Evolutionary conservation across 2,329 filamentous ascomycete species (phyloP), one percentile per base, ranked within the genome.

Genomic region (Colletotrichum sp.): DNA sequence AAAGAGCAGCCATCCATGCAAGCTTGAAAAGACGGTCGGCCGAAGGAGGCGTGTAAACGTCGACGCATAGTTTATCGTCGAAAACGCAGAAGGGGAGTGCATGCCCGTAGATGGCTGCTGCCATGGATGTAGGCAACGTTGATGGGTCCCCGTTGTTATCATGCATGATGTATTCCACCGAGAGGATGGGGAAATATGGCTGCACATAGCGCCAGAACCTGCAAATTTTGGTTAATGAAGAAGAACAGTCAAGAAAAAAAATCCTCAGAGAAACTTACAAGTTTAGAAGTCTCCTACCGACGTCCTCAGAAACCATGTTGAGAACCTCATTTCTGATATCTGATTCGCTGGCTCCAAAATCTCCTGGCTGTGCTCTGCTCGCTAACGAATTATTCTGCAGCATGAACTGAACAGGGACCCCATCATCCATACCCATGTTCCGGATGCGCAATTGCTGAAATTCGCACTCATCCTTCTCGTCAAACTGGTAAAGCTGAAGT

Each of bases 131-230:
- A 5, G 72, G 68, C 6, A 75, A 30, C 5, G 52, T 10, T n/a
- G 67, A 72, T 24, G 68, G 72, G 9, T 66, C 30, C 3, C 61
- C 36, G 52, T 61, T 38, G 5, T 30, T 24, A 8, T 55, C 28
- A 3, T 16, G 15, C 3, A 43, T 16, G 6, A 61, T 63, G 30
- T 43, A 26, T 26, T 75, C 68, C 13, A 48, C 36, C 2, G 72
- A 75, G 3, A 75, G 32, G 7, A 72, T n/a, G 1, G 72, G 72
- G 10, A 75, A 75, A 26, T 75, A 75, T 6, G 72, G 72, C 24
- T 75, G 72, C 1, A 75, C 36, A 10, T 72, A 75, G 12, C 38
- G 63, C 72, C 72, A 75, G n/a, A 75, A 75, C 21, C 72, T 48
- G 4, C 4, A 6, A 6, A 8, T 24, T 52, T 24, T 13, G 38